These are phyloP conservation scores for Sergeia podlipaevii DNA, from an alignment of 208 protist genomes.

Conservation along the genomic window DNA sequence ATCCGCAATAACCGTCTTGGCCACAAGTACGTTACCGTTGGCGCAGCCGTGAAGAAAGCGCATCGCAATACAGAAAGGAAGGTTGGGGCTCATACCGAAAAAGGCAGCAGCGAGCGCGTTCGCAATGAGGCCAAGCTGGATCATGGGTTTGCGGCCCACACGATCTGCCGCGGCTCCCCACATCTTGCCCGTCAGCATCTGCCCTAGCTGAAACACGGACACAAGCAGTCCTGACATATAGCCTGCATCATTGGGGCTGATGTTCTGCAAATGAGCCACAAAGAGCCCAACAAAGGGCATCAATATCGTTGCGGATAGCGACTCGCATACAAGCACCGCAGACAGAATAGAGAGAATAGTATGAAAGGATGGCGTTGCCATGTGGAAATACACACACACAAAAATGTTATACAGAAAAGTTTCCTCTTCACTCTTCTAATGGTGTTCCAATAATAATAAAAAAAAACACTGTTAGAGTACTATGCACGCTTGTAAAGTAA, in stretches of 20 bases:
- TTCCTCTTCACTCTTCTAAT: too few relatives aligned
- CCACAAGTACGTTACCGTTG: conserved; percentile 77
- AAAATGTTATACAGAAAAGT: too few relatives aligned
- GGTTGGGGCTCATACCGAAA: conserved; percentile 56
- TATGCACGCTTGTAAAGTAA: too few relatives aligned
- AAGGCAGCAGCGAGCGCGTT: conserved; percentile 48
- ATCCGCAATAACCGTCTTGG: conserved; percentile 73
- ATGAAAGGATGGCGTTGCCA: too few relatives aligned
- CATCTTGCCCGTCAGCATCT: conserved; percentile 40
- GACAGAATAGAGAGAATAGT: too few relatives aligned
- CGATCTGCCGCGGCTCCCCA: conserved; percentile 50
- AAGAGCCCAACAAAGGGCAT: conserved; percentile 49
- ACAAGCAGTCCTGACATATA: conserved; percentile 49
- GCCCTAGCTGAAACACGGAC: conserved; percentile 39
- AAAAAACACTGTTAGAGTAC: too few relatives aligned
- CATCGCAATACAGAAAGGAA: conserved; percentile 42
- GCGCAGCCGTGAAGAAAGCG: conserved; percentile 70
- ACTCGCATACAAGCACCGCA: conserved; percentile 53
- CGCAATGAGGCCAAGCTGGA: conserved; percentile 38
- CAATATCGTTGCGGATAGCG: conserved; percentile 43
- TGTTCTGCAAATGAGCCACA: conserved; percentile 34
- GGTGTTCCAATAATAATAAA: too few relatives aligned
- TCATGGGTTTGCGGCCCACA: conserved; percentile 39
- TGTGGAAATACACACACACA: too few relatives aligned
- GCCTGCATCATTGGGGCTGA: conserved; percentile 34